phyloP scores from a whole-genome alignment of 768 basidiomycete genomes.

The Pleurotus djamor region DNA sequence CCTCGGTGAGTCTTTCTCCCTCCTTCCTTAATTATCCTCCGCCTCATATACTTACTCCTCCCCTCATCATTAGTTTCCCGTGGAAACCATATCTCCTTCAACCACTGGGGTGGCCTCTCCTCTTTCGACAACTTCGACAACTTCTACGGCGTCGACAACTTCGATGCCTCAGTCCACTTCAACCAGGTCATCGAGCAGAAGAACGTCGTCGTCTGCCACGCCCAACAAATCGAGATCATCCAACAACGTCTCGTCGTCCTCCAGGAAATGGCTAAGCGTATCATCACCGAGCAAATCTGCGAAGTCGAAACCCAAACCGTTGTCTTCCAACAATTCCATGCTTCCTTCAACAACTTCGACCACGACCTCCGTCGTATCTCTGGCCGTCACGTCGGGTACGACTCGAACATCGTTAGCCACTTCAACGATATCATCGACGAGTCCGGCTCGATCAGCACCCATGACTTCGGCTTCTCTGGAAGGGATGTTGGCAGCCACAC shows the following conservation, averaged over 20 bases:
- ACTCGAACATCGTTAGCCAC: constrained; percentile 24
- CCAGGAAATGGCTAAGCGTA: constrained; percentile 31
- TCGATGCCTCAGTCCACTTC: constrained; percentile 22
- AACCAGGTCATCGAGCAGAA: constrained; percentile 21
- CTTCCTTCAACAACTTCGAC: constrained; percentile 23
- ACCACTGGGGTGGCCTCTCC: constrained; percentile 30
- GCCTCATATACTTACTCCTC: background rate
- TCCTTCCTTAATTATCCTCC: background rate
- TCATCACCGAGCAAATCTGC: constrained; percentile 29
- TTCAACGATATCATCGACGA: constrained; percentile 22
- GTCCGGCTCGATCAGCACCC: constrained; percentile 24
- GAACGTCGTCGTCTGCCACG: constrained; percentile 24
- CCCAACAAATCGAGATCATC: constrained; percentile 23
- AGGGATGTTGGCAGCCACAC: constrained; percentile 23
- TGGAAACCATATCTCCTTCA: constrained; percentile 20
- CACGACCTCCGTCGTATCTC: constrained; percentile 26
- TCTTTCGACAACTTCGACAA: constrained; percentile 30
- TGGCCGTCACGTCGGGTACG: constrained; percentile 28
- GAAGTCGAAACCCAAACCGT: constrained; percentile 34
- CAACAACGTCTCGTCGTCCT: constrained; percentile 31
- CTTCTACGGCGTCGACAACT: constrained; percentile 36
- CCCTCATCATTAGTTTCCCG: background rate
- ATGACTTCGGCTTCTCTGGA: constrained; percentile 31
- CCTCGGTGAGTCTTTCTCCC: background rate
- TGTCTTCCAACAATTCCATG: constrained; percentile 31